Conservation (phyloP, 306 rosid species). For the Castanea mollissima region DNA sequence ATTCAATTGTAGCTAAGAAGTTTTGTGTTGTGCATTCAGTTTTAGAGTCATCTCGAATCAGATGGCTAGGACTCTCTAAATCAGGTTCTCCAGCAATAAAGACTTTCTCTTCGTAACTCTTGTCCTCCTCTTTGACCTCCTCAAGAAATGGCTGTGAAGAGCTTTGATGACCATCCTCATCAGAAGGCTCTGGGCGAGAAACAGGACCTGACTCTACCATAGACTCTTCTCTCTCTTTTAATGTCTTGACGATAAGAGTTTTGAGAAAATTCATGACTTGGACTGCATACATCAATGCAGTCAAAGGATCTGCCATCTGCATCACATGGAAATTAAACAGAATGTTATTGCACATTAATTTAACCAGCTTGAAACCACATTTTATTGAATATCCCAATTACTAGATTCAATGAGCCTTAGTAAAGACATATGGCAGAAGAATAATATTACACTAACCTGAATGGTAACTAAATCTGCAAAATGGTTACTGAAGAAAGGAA, state of each 20-base stretch:
- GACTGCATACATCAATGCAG: conserved; percentile 96
- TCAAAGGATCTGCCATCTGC: conserved; percentile 97
- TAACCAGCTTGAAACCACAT: conserved; percentile 11
- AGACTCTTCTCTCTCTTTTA: conserved; percentile 75
- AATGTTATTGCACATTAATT: conserved; percentile 15
- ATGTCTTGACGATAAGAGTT: conserved; percentile 73
- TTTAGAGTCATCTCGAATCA: conserved; percentile 30
- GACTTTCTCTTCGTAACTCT: conserved; percentile 34
- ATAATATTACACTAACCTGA: not conserved
- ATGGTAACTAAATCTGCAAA: not conserved
- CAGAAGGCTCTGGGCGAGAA: conserved; percentile 53
- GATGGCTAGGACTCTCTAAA: conserved; percentile 38
- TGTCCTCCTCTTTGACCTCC: conserved; percentile 40
- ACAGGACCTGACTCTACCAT: conserved; percentile 51
- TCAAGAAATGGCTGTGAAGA: conserved; percentile 39
- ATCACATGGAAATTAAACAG: conserved; percentile 14
- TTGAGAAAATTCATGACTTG: conserved; percentile 98
- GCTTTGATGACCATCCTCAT: conserved; percentile 68
- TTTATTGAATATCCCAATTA: conserved; percentile 4
- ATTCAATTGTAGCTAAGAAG: conserved; percentile 46
- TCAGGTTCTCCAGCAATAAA: conserved; percentile 53
- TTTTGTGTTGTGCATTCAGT: conserved; percentile 37
- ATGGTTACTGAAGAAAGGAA: not conserved
- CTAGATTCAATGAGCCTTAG: not conserved
- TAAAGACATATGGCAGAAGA: not conserved